Evolutionary conservation across 2,329 filamentous ascomycete species (phyloP).

Genomic region (Colletotrichum trifolii): DNA sequence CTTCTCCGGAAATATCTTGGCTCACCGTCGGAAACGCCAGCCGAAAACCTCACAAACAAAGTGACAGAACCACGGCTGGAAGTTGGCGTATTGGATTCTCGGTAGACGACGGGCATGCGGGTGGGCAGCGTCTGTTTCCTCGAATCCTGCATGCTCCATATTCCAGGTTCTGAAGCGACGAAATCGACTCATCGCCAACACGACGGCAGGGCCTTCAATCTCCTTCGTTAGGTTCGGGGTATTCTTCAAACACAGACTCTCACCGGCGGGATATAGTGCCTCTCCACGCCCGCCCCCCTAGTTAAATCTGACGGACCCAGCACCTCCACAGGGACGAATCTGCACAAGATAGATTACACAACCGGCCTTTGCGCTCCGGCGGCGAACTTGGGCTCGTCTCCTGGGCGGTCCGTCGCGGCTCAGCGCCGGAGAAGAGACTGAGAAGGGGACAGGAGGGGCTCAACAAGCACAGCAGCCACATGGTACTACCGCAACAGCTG

Average conservation of each 20-base stretch:
- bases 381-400: slow-evolving; percentile 13
- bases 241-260: slow-evolving; percentile 34
- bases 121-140: slow-evolving; percentile 6
- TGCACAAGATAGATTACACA: slow-evolving; percentile 31
- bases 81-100: slow-evolving; percentile 10
- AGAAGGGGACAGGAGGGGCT: neutral
- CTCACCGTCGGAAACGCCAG: slow-evolving; percentile 27
- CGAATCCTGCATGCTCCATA: slow-evolving; percentile 11
- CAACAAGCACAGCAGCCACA: neutral
- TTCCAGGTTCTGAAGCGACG: slow-evolving; percentile 6
- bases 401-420: slow-evolving; percentile 6
- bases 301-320: slow-evolving; percentile 23
- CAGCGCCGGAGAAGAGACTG: slow-evolving; percentile 4
- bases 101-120: slow-evolving; percentile 15
- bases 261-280: slow-evolving; percentile 33
- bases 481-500: neutral
- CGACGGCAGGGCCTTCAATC: slow-evolving; percentile 31
- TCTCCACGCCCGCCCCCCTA: slow-evolving; percentile 24
- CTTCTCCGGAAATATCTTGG: slow-evolving; percentile 10
- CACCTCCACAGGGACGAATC: slow-evolving; percentile 32
- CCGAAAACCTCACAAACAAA: slow-evolving; percentile 13
- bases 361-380: slow-evolving; percentile 20
- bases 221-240: slow-evolving; percentile 33
- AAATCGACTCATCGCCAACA: slow-evolving; percentile 26
- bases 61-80: slow-evolving; percentile 5